Evolutionary conservation across 257 asterid species (phyloP).

Genomic region (Avicennia marina): DNA sequence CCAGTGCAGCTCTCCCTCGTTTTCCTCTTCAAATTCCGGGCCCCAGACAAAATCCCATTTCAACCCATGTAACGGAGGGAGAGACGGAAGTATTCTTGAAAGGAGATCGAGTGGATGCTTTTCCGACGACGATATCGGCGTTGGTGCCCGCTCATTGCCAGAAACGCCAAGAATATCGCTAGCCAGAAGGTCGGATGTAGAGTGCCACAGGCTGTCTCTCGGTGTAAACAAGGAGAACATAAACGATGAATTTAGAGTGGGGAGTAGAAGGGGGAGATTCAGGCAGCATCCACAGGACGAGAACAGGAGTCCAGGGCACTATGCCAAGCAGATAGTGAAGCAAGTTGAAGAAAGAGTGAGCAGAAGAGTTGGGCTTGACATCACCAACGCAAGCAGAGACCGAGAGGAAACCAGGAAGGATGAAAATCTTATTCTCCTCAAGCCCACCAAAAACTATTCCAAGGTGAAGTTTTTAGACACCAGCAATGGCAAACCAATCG

Average conservation of each 20-base stretch:
- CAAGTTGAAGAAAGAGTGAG: constrained; percentile 55
- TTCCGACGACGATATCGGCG: constrained; percentile 33
- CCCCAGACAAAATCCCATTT: constrained; percentile 21
- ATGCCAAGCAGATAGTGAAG: constrained; percentile 60
- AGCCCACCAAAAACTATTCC: constrained; percentile 30
- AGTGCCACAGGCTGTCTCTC: constrained; percentile 56
- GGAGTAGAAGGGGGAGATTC: constrained; percentile 22
- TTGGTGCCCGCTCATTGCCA: constrained; percentile 60
- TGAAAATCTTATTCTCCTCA: constrained; percentile 42
- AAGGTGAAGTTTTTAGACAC: background rate
- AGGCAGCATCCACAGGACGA: constrained; percentile 23
- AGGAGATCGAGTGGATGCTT: constrained; percentile 18
- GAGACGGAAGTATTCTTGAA: constrained; percentile 9
- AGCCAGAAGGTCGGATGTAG: constrained; percentile 69
- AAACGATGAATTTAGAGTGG: constrained; percentile 26
- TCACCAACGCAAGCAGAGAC: constrained; percentile 44
- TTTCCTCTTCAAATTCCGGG: constrained; percentile 17
- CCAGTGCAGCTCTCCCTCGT: constrained; percentile 43
- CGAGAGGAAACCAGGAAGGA: constrained; percentile 28
- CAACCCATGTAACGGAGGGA: constrained; percentile 9
- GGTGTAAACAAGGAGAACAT: constrained; percentile 56
- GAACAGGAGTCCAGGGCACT: constrained; percentile 39
- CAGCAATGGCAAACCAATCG: background rate
- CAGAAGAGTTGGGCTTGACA: constrained; percentile 59
- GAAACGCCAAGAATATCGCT: constrained; percentile 61